These are phyloP conservation scores for Pseudozyma flocculosa DNA, from an alignment of 1,284 basidiomycete genomes.

Conservation along the genomic window DNA sequence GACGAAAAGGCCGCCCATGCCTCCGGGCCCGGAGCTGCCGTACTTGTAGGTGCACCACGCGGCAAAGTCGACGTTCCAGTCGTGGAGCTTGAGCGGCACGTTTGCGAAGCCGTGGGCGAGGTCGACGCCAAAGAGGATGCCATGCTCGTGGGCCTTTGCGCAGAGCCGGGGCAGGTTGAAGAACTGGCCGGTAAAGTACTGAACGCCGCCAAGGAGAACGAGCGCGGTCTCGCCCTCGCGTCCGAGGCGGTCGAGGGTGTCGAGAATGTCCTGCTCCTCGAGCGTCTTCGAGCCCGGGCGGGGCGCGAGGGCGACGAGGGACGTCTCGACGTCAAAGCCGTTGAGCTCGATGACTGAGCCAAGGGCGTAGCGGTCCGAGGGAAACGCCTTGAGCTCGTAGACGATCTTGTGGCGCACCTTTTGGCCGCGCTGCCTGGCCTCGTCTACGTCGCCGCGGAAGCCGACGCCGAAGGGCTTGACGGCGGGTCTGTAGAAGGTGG, in stretches of 20 bases:
- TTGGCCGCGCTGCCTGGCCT: conserved; percentile 17
- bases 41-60: conserved; percentile 65
- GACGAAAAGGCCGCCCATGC: conserved; percentile 87
- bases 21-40: conserved; percentile 91
- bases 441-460: conserved; percentile 17
- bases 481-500: conserved; percentile 89
- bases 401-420: conserved; percentile 77
- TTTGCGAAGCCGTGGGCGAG: conserved; percentile 95
- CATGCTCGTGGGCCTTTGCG: conserved; percentile 70
- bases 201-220: conserved; percentile 59
- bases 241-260: conserved; percentile 64
- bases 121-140: conserved; percentile 91
- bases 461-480: conserved; percentile 30
- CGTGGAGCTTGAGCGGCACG: conserved; percentile 81
- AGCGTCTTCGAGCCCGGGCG: conserved; percentile 81
- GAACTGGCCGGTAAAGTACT: conserved; percentile 96
- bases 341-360: conserved; percentile 80
- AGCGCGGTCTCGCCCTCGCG: conserved; percentile 48
- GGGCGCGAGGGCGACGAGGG: conserved; percentile 78
- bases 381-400: conserved; percentile 90
- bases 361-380: conserved; percentile 95
- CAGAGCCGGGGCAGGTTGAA: conserved; percentile 86
- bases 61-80: conserved; percentile 94
- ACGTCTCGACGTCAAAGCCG: conserved; percentile 72
- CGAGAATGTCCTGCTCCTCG: conserved; percentile 84